Base-by-base conservation (phyloP, 805 yeast species). In the Saccharomycopsis sp. region DNA sequence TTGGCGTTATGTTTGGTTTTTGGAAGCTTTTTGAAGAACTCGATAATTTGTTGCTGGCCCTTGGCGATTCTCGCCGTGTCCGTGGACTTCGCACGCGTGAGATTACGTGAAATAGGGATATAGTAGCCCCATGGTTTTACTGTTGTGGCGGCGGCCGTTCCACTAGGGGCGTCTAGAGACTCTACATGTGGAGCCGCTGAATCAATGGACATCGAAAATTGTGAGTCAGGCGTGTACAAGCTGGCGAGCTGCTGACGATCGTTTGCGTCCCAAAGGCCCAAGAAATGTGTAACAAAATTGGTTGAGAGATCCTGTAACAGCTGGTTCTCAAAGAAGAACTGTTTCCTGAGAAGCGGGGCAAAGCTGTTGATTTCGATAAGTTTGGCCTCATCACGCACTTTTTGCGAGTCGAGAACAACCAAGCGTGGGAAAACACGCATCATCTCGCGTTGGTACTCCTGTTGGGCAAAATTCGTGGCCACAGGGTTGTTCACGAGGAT, bases 401-500 rank as follows among this genome's bases (percentile, higher is more conserved):
- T 71, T 55, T 82, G 82, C 22, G 94, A 96, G 72, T 94, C 96
- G 49, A 94, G 73, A 20, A 91, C 78, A 2, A 86, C 77, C 57
- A 93, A 77, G 58, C 86, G 77, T n/a, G 98, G 97, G 73, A 94
- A 94, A 42, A 79, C 66, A 57, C 78, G 78, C 70, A 89, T 73
- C 52, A 93, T 74, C 58, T 89, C 96, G 3, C 76, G 67, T 60
- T 82, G 81, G 62, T 85, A 79, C 44, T 71, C 69, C 15, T 78
- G 74, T 7, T 5, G 38, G 38, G 9, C 38, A 29, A 29, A 29
- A 53, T 76, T 76, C 41, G 66, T 68, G 5, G 75, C 67, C 34
- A 94, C 70, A 22, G 97, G 97, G 70, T 94, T 94, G 24, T 89
- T 90, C 2, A 77, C 68, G 62, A 93, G 69, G n/a, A 91, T 77